Percentiles rank a stretch among this genome's conserved stretches.
Conservation (phyloP, 1,284 basidiomycete species). For the Irpex sp. region DNA sequence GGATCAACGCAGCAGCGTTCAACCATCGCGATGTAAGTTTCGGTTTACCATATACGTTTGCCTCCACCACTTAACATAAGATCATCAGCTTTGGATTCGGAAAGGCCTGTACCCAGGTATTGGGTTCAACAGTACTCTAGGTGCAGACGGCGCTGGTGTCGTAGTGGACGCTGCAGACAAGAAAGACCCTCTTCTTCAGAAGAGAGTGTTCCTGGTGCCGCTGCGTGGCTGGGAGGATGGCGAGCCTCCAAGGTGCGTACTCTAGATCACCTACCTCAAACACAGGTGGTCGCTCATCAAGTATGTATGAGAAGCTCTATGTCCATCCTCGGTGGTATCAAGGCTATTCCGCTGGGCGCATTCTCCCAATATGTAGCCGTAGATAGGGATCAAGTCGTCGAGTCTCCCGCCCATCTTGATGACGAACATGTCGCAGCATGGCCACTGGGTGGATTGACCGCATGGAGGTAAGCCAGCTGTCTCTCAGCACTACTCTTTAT, state of each 20-base stretch:
- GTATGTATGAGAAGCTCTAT: slow-evolving; percentile 1
- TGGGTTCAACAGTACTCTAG: slow-evolving; percentile 55
- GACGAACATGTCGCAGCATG: slow-evolving; percentile 73
- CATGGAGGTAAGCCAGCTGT: slow-evolving; percentile 61
- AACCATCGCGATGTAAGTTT: slow-evolving; percentile 73
- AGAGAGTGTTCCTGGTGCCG: slow-evolving; percentile 73
- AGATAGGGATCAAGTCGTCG: slow-evolving; percentile 65
- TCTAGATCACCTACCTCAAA: slow-evolving; percentile 20
- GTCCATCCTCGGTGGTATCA: slow-evolving; percentile 56
- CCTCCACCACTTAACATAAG: no score
- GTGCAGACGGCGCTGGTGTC: slow-evolving; percentile 73
- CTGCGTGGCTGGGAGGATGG: slow-evolving; percentile 73
- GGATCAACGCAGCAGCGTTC: slow-evolving; percentile 67
- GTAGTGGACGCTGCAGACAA: slow-evolving; percentile 55
- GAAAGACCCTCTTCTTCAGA: slow-evolving; percentile 54
- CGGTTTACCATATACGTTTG: neutral
- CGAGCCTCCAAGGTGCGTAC: slow-evolving; percentile 48
- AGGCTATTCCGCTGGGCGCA: slow-evolving; percentile 56
- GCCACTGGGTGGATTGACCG: slow-evolving; percentile 77
- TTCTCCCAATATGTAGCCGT: slow-evolving; percentile 79
- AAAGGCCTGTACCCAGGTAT: slow-evolving; percentile 70
- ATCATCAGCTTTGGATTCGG: slow-evolving; percentile 66
- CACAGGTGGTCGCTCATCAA: neutral
- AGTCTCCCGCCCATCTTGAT: slow-evolving; percentile 64
- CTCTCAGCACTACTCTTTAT: neutral